These are phyloP conservation scores for Lipomyces japonicus DNA, from an alignment of 805 yeast genomes.

Conservation along the genomic window DNA sequence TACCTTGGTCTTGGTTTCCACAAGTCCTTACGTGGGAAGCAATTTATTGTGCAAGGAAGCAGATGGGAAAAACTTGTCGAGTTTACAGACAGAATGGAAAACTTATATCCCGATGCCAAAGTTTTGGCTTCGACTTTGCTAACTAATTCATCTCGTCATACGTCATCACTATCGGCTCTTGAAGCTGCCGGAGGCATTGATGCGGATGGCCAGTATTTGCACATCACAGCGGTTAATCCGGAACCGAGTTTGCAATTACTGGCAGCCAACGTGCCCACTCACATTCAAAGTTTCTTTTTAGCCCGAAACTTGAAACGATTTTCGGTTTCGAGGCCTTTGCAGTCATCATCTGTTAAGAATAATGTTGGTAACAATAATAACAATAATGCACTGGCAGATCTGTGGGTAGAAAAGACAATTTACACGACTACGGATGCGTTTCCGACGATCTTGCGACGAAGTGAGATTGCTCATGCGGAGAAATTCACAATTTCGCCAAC, in stretches of 20 bases:
- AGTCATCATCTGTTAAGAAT: constrained; percentile 39
- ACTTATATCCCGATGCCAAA: constrained; percentile 77
- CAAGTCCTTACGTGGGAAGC: constrained; percentile 64
- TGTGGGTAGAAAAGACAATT: constrained; percentile 86
- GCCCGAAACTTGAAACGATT: constrained; percentile 69
- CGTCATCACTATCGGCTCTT: constrained; percentile 8
- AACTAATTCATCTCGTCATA: constrained; percentile 1
- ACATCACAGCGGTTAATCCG: constrained; percentile 71
- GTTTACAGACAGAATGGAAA: constrained; percentile 69
- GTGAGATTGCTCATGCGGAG: constrained; percentile 55
- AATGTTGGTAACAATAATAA: too few species aligned
- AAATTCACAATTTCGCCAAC: constrained; percentile 70
- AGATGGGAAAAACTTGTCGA: constrained; percentile 85
- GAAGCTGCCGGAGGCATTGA: neutral
- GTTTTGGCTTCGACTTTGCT: constrained; percentile 42
- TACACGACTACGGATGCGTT: constrained; percentile 71
- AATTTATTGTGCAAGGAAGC: constrained; percentile 77
- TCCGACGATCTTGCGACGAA: constrained; percentile 84
- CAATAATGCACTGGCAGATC: constrained; percentile 54
- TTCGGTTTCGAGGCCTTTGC: constrained; percentile 63
- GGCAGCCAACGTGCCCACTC: constrained; percentile 40
- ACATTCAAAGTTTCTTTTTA: constrained; percentile 69
- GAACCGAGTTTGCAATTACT: constrained; percentile 60
- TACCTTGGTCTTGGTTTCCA: constrained; percentile 87
- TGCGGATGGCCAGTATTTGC: constrained; percentile 62